Base-by-base conservation (phyloP, 192 early-diverging fungal species). In the Mortierella hygrophila region DNA sequence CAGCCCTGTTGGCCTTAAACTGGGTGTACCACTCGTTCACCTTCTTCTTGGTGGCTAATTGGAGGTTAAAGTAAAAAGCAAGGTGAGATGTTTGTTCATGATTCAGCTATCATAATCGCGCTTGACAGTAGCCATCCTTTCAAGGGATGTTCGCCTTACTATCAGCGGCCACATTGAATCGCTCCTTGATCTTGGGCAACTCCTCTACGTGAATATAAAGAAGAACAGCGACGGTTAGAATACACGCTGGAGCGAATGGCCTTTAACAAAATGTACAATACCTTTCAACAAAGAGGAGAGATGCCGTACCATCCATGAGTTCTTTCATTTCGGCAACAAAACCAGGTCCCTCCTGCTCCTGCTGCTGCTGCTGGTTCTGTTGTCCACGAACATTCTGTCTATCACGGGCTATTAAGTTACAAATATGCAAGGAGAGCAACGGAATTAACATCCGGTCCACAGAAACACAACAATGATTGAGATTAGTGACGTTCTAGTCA, bases 41-140 rank as follows among this genome's bases (percentile, higher is more conserved):
- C 81, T 93, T 93, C 69, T 92, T 92, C 83, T 93, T 93, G 74
- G 92, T 90, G 46, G 90, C 92, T 93, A 77, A 16, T 76, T 18
- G 7, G 38, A 37, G 32, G 21, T 49, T 23, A 80, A 76, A 21
- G 35, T 13, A 72, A 81, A 5, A 47, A 8, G 2, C 10, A 47
- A 40, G 20, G 40, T 63, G 32, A 69, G 18, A 76, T 55, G 16
- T 21, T 15, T 60, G 55, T n/a, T 29, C n/a, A n/a, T 11, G 6
- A 29, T 65, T 29, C 29, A 65, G 26, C 11, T 65, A 32, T 60
- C n/a, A 26, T 2, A n/a, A 26, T 60, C n/a, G 9, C 8, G 60
- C 26, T 65, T 15, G 29, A 0, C 26, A 32, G 35, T 29, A 40
- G 5, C 2, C 8, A 35, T 71, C 38, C 40, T 20, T n/a, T 70